phyloP scores from a whole-genome alignment of 192 early-diverging fungal species.

The Coemansia sp. region DNA sequence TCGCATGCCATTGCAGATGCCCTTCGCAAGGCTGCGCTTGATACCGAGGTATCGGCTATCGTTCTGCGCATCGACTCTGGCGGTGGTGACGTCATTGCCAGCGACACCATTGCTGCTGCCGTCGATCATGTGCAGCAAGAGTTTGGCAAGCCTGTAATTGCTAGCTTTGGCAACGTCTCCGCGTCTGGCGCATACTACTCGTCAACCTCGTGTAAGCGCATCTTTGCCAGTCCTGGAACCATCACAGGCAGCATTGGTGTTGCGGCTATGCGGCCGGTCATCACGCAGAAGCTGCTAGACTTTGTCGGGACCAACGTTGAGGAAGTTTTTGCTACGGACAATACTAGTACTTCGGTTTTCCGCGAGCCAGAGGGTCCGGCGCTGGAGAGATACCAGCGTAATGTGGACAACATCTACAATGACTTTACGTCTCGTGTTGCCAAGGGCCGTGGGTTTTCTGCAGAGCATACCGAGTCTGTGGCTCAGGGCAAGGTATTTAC shows the following conservation, averaged over 20 bases:
- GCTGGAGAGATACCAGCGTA: conserved; percentile 52
- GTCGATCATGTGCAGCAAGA: conserved; percentile 56
- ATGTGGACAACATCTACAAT: conserved; percentile 57
- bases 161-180: conserved; percentile 62
- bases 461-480: conserved; percentile 57
- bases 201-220: conserved; percentile 57
- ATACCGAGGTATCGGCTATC: conserved; percentile 58
- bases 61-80: conserved; percentile 72
- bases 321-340: conserved; percentile 54
- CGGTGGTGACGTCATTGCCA: conserved; percentile 67
- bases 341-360: conserved; percentile 53
- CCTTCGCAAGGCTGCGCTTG: conserved; percentile 58
- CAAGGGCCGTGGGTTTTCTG: conserved; percentile 56
- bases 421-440: conserved; percentile 60
- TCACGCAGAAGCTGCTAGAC: conserved; percentile 61
- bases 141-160: conserved; percentile 66
- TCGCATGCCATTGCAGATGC: conserved; percentile 53
- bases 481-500: conserved; percentile 68
- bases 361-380: conserved; percentile 51
- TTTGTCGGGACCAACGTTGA: conserved; percentile 62
- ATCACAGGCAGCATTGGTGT: conserved; percentile 78
- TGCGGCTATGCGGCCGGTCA: conserved; percentile 56
- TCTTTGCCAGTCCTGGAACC: conserved; percentile 64
- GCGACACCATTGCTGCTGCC: conserved; percentile 66
- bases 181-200: conserved; percentile 64